Conservation (phyloP, 495 filamentous ascomycete species). For the Penicillium lividum region DNA sequence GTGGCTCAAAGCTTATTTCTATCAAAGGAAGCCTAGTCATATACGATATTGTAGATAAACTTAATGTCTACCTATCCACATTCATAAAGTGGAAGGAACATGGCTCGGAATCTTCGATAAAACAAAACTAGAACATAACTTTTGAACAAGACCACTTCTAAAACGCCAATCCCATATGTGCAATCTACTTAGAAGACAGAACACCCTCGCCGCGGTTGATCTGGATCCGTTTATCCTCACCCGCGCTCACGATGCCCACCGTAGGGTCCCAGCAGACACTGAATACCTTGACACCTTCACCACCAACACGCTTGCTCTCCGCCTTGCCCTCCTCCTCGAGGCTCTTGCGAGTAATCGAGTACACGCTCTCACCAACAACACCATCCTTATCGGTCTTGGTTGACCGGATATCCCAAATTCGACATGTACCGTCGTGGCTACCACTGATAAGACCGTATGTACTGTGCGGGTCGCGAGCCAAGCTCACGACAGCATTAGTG, state of each 20-base stretch:
- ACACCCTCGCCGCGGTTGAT: constrained; percentile 70
- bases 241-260: constrained; percentile 86
- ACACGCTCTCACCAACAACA: constrained; percentile 75
- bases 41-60: neutral
- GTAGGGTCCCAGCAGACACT: constrained; percentile 80
- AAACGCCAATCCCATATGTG: constrained; percentile 40
- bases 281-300: constrained; percentile 89
- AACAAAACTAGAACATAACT: constrained; percentile 28
- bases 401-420: constrained; percentile 88
- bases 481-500: constrained; percentile 72
- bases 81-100: constrained; percentile 1
- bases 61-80: constrained; percentile 4
- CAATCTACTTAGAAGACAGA: constrained; percentile 37
- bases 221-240: constrained; percentile 92
- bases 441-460: constrained; percentile 79
- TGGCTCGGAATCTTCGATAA: constrained; percentile 8
- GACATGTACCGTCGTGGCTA: constrained; percentile 84
- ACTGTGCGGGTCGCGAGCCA: constrained; percentile 71
- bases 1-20: neutral
- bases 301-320: constrained; percentile 56
- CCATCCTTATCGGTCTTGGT: constrained; percentile 66
- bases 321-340: constrained; percentile 50
- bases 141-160: constrained; percentile 36
- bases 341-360: constrained; percentile 75
- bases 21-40: neutral